phyloP scores from a whole-genome alignment of 495 filamentous ascomycete genomes.

The Trichoderma asperelloides region DNA sequence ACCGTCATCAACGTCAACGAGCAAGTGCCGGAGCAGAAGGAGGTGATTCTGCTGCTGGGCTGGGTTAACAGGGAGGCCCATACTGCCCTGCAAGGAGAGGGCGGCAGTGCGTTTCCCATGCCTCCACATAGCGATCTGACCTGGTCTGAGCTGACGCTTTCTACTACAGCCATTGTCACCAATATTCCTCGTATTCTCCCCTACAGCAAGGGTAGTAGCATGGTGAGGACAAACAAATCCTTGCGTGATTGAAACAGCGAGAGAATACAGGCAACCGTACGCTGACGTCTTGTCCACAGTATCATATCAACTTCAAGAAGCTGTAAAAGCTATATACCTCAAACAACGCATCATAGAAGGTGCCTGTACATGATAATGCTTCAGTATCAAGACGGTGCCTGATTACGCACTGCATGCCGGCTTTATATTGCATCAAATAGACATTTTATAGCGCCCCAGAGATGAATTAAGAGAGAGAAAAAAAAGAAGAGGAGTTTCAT shows the following conservation, averaged over 20 bases:
- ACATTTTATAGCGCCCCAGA: too few species aligned
- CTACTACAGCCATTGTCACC: too few species aligned
- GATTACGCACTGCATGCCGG: too few species aligned
- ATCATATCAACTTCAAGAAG: neutral
- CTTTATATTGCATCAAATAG: too few species aligned
- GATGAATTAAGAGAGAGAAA: too few species aligned
- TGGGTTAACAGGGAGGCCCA: neutral
- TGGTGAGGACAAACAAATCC: neutral
- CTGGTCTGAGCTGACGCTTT: too few species aligned
- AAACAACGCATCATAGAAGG: neutral
- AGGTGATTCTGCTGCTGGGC: neutral
- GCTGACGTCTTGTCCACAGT: neutral
- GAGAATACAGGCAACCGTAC: neutral
- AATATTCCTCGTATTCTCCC: too few species aligned
- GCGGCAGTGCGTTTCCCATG: neutral
- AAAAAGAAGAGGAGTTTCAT: too few species aligned
- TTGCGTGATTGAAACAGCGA: neutral
- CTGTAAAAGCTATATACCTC: neutral
- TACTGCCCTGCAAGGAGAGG: neutral
- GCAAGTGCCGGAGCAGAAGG: neutral
- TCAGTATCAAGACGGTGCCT: too few species aligned
- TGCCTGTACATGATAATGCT: neutral
- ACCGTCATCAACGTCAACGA: neutral
- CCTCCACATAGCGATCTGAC: neutral
- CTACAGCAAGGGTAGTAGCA: neutral